Evolutionary conservation across 108 stramenopile genomes (phyloP), one percentile per base, ranked within the genome.

Genomic region (Nannochloropsis granulata): DNA sequence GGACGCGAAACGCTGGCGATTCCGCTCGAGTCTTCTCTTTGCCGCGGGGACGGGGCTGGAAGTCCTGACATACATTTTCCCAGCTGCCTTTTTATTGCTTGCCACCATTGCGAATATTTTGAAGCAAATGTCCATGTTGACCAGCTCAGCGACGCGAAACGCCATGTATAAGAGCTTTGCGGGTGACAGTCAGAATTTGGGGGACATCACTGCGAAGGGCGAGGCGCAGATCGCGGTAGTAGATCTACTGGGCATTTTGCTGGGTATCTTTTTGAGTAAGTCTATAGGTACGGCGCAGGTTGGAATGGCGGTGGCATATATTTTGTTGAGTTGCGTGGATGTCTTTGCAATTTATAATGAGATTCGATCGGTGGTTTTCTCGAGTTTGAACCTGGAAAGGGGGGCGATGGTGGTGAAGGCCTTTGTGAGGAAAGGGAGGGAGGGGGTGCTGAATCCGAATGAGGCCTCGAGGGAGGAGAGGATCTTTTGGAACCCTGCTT

Each of bases 151-250:
- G 23, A 97, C 96, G 43, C 93, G 96, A 43, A 95, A 94, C 79
- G 92, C 95, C 44, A 82, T 97, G 42, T 97, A 97, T 91, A 94
- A 94, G 83, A 92, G 92, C 82, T 97, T 97, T 83, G 93, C 90
- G 25, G 91, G 91, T 25, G 85, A 84, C 24, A 88, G 91, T 80
- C 95, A 96, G 88, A 97, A 97, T 84, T 95, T 97, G 88, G 96
- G 95, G 21, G 96, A 97, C 88, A 95, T 97, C 85, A 96, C 95
- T 13, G 96, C 96, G 43, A 97, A 97, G 88, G 96, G 96, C 12
- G 96, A 97, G 89, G 96, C 96, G 23, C 95, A 96, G 86, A 97
- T 95, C 90, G 94, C 95, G 23, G 92, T 95, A n/a, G 94, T 95
- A 13, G 96, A 97, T 87, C 87, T 97, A 42, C 81, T 95, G 13